Base-by-base conservation (phyloP, 805 yeast species). In the Nakazawaea molendinolei region DNA sequence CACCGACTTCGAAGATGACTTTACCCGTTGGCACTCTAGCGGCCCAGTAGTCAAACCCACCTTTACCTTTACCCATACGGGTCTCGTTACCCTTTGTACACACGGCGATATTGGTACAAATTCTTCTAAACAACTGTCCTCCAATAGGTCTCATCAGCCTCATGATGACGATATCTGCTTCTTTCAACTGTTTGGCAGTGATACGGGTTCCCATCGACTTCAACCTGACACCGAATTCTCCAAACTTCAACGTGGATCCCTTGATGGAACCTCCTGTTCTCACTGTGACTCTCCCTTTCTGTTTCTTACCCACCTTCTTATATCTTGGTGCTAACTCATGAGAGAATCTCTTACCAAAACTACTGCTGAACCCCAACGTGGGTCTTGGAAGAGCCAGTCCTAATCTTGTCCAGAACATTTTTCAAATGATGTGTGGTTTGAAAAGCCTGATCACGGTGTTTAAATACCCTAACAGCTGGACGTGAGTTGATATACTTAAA, bases 61-160 rank as follows among this genome's bases (percentile, higher is more conserved):
- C 98, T 63, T 92, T 92, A 67, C 98, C 98, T 61, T 92, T 92
- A 68, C 98, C 98, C 98, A 92, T 92, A 79, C 98, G 92, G 8
- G 96, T 86, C 58, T 92, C 96, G 59, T 92, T 92, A 65, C 98
- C 98, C 65, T 92, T 92, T 43, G 85, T 76, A 61, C 96, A 87
- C 9, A 92, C 95, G 0, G 97, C 92, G 36, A 86, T 72, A 55
- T 84, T 81, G 16, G 95, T 82, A 34, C 79, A 76, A 39, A 89
- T 67, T 54, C 97, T 75, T 48, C 90, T 79, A 71, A 82, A 79
- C 36, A 87, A 65, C 47, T 72, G 63, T 27, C 94, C 94, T 14
- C 77, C 76, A 29, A 79, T 64, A 13, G 89, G 86, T 59, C 95
- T 77, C 52, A 87, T 78, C 42, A 79, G 76, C 61, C 95, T 76